A percentile compares a stretch with the other conserved stretches of the same genome.
These are phyloP conservation scores for Rhodotorula diobovata DNA, from an alignment of 768 basidiomycete genomes.

Conservation along the genomic window DNA sequence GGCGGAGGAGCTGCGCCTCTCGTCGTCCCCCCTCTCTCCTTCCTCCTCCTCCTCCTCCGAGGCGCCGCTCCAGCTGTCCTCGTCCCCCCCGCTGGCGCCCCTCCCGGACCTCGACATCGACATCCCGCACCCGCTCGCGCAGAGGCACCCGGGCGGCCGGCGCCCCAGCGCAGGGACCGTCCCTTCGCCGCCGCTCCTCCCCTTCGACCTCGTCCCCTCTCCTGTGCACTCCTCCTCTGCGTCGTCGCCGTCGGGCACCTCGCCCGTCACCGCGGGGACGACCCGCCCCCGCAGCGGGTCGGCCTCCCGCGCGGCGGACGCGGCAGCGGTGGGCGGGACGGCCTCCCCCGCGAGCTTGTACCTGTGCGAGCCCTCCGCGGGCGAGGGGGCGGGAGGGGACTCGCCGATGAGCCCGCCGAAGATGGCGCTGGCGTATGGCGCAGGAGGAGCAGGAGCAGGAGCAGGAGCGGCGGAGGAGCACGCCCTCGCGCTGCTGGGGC, in stretches of 20 bases:
- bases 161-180: background rate
- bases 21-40: too few species aligned
- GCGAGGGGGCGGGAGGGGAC: background rate
- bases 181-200: background rate
- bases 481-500: background rate
- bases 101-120: too few species aligned
- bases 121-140: background rate
- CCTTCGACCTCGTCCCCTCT: background rate
- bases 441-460: too few species aligned
- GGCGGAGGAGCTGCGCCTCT: slow-evolving; percentile 1
- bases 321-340: background rate
- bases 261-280: background rate
- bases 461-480: too few species aligned
- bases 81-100: background rate
- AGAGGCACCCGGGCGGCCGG: background rate
- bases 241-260: background rate
- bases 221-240: background rate
- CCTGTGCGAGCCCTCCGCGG: slow-evolving; percentile 8
- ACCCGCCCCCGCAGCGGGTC: slow-evolving; percentile 8
- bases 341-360: slow-evolving; percentile 22
- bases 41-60: too few species aligned
- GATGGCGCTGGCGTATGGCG: too few species aligned
- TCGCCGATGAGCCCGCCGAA: background rate
- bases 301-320: background rate
- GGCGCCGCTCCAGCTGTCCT: background rate